A percentile compares a stretch with the other conserved stretches of the same genome.
These are phyloP conservation scores for Alloteropsis semialata DNA, from an alignment of 176 grass and related monocot genomes.

Conservation along the genomic window DNA sequence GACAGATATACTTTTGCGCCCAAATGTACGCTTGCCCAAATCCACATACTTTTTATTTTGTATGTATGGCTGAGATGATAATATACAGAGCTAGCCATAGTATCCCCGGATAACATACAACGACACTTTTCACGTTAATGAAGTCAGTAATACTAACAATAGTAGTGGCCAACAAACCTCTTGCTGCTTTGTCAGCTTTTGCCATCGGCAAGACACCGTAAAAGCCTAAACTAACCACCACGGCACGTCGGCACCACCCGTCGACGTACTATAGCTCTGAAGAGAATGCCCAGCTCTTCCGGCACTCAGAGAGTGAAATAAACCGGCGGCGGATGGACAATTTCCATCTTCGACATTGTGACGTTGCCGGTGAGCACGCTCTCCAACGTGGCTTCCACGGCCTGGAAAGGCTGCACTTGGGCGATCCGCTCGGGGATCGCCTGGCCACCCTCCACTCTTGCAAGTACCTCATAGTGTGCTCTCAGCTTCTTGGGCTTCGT, in stretches of 20 bases:
- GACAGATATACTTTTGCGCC: background rate
- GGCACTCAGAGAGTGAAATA: constrained; percentile 72
- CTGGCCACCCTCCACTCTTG: constrained; percentile 63
- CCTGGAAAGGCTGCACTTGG: constrained; percentile 46
- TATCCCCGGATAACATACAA: background rate
- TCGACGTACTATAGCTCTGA: background rate
- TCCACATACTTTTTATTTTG: background rate
- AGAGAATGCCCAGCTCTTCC: constrained; percentile 7
- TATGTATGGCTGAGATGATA: background rate
- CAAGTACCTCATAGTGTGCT: constrained; percentile 80
- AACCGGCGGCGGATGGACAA: constrained; percentile 37
- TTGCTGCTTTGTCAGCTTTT: background rate
- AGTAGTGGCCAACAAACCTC: background rate
- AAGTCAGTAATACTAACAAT: background rate
- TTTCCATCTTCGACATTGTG: constrained; percentile 48
- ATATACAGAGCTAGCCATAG: constrained; percentile 22
- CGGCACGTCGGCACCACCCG: background rate
- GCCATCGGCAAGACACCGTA: constrained; percentile 6
- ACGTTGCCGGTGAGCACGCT: constrained; percentile 54
- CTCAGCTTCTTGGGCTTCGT: constrained; percentile 66
- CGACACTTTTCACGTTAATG: background rate
- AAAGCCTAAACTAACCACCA: constrained; percentile 2
- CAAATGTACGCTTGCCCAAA: background rate
- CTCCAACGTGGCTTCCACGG: constrained; percentile 12
- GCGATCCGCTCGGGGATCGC: constrained; percentile 72